Evolutionary conservation across 2,329 filamentous ascomycete genomes (phyloP).

Genomic region (Phialocephala sp.): DNA sequence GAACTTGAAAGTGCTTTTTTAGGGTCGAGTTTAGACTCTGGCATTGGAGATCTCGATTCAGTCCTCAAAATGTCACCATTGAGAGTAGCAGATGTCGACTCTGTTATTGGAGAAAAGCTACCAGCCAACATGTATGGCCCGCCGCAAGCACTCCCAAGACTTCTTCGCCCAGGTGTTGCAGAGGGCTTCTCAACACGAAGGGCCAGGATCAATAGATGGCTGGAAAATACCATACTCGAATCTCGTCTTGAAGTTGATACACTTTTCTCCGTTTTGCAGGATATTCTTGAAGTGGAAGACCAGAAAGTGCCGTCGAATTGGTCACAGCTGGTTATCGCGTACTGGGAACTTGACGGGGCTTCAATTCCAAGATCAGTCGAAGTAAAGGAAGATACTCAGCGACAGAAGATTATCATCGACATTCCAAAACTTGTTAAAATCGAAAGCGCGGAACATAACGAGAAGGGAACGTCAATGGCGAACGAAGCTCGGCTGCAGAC

Average conservation of each 20-base stretch:
- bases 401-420: not conserved
- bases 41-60: conserved; percentile 16
- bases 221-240: conserved; percentile 28
- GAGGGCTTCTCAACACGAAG: conserved; percentile 33
- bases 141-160: not conserved
- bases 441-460: not conserved
- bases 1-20: not conserved
- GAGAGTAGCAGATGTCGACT: not conserved
- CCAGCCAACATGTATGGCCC: not conserved
- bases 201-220: conserved; percentile 36
- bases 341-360: conserved; percentile 30
- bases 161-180: conserved; percentile 17
- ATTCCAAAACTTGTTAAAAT: not conserved
- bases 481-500: not conserved
- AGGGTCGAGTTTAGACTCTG: conserved; percentile 28
- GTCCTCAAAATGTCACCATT: not conserved
- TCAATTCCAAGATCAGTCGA: conserved; percentile 10
- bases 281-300: conserved; percentile 26
- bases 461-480: not conserved
- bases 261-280: conserved; percentile 27
- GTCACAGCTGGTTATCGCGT: conserved; percentile 35
- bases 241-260: conserved; percentile 32
- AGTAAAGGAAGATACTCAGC: not conserved
- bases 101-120: not conserved
- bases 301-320: conserved; percentile 32